Evolutionary conservation across 2,329 filamentous ascomycete genomes (phyloP), one percentile per base, ranked within the genome.

Genomic region (Pestalotiopsis sp.): DNA sequence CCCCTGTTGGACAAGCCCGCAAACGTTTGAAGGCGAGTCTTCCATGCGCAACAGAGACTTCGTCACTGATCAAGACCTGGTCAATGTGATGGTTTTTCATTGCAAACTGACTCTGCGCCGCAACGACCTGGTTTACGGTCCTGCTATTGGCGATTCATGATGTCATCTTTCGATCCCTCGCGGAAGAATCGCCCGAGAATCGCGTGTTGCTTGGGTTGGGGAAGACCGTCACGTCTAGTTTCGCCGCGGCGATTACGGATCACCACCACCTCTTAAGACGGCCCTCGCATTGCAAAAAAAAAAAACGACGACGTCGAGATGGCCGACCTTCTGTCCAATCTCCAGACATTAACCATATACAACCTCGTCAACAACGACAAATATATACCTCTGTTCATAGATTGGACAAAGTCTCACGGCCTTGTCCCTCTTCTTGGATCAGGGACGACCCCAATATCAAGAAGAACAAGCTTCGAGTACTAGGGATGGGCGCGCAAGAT

Each of bases 401-500:
- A n/a, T 77, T 0, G 39, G 71, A 0, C 61, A 71, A 1, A 75
- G 75, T 4, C 60, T 83, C 2, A 71, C 72, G 3, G 78, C 81
- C n/a, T 74, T 86, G 4, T 82, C 80, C 0, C 69, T 86, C 0
- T 83, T 77, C 69, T 76, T 74, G 3, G 69, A 68, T 4, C 71
- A 78, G 25, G 25, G 25, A 25, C 3, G 25, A 25, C 25, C 2
- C 25, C 25, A 25, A 25, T 3, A 25, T 25, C 25, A 25, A 25
- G 25, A 25, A 25, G 25, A 25, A 25, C 25, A 25, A 25, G 25
- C 25, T 25, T 25, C 25, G 25, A 25, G 1, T 81, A 80, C 64
- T 85, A 80, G 71, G 80, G 84, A 1, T 84, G 78, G 72, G 77
- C 77, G 3, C 82, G 82, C 0, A 76, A 77, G 23, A 75, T 81